A percentile compares a stretch with the other conserved stretches of the same genome.
Evolutionary conservation across 371 early-diverging fungal genomes (phyloP).

Genomic region (Catenaria anguillulae): DNA sequence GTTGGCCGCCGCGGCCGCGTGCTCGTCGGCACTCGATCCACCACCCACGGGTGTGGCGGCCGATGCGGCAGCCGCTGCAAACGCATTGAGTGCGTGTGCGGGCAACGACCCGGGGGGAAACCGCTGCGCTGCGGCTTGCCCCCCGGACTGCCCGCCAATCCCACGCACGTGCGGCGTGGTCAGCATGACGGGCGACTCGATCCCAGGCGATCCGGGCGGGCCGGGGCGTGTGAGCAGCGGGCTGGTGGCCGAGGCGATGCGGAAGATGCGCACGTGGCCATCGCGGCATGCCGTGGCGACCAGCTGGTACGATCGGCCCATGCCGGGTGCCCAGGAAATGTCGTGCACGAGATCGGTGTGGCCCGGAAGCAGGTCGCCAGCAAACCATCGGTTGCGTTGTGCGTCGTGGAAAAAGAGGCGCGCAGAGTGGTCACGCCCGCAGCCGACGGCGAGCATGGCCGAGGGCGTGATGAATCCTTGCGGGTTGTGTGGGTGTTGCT

Average conservation of each 20-base stretch:
- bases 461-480: slow-evolving; percentile 27
- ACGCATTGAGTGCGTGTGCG: too few species aligned
- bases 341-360: slow-evolving; percentile 59
- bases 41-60: too few species aligned
- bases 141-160: too few species aligned
- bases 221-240: too few species aligned
- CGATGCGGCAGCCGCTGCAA: too few species aligned
- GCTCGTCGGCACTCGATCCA: background rate
- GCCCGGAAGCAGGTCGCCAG: slow-evolving; percentile 43
- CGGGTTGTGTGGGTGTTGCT: too few species aligned
- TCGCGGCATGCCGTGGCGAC: slow-evolving; percentile 86
- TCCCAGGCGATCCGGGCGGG: too few species aligned
- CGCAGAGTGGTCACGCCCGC: slow-evolving; percentile 28
- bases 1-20: slow-evolving; percentile 16
- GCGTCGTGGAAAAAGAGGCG: background rate
- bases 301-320: slow-evolving; percentile 66
- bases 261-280: slow-evolving; percentile 68
- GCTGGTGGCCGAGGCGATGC: background rate
- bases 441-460: slow-evolving; percentile 72
- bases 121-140: too few species aligned
- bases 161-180: too few species aligned
- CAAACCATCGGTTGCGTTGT: slow-evolving; percentile 41
- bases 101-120: background rate
- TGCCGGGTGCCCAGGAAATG: slow-evolving; percentile 75
- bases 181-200: too few species aligned